These are phyloP conservation scores for Ilex paraguariensis DNA, from an alignment of 305 asterid species.

Conservation along the genomic window DNA sequence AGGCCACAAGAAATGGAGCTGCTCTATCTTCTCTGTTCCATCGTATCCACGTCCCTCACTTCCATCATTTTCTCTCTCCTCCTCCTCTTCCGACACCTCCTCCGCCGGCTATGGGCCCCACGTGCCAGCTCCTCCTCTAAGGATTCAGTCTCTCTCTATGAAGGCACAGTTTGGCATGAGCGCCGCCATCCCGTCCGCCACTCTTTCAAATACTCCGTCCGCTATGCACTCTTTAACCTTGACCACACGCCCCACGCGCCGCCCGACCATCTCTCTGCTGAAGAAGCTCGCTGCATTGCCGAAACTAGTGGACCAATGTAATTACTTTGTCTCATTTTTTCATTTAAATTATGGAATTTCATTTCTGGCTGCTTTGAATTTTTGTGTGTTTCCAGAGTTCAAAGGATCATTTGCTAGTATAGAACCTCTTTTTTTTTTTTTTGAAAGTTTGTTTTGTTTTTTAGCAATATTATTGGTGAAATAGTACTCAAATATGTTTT, in stretches of 20 bases:
- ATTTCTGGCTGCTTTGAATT: neutral
- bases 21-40: conserved; percentile 56
- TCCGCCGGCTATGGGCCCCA: conserved; percentile 32
- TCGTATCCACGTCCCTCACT: conserved; percentile 40
- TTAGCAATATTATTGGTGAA: too few species aligned
- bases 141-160: conserved; percentile 35
- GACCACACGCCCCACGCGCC: conserved; percentile 40
- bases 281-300: conserved; percentile 58
- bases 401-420: too few species aligned
- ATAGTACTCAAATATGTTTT: too few species aligned
- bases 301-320: conserved; percentile 76
- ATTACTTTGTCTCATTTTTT: neutral
- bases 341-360: neutral
- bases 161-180: conserved; percentile 92
- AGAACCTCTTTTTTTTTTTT: too few species aligned
- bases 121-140: conserved; percentile 11
- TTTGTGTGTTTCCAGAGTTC: neutral
- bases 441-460: too few species aligned
- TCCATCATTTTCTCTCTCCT: conserved; percentile 44
- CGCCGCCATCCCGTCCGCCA: conserved; percentile 90
- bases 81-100: conserved; percentile 44
- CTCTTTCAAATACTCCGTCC: conserved; percentile 72
- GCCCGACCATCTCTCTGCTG: conserved; percentile 57
- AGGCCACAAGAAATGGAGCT: conserved; percentile 39
- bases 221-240: conserved; percentile 81